A percentile compares a stretch with the other conserved stretches of the same genome.
phyloP scores from a whole-genome alignment of 441 rosid genomes.

The Populus hybrid region DNA sequence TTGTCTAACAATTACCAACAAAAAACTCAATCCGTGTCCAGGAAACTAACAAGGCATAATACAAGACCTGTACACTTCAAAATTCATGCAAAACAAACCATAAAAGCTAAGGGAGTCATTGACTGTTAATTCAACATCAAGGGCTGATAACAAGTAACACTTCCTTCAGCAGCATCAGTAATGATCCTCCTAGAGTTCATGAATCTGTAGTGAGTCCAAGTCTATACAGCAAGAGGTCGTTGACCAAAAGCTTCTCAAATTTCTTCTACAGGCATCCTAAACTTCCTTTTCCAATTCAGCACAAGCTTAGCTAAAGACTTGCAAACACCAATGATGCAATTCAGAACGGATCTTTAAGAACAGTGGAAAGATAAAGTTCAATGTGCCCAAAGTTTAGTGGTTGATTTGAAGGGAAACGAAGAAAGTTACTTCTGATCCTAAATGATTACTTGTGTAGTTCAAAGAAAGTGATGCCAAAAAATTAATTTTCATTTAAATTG shows the following conservation, averaged over 20 bases:
- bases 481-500: neutral
- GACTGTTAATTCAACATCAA: neutral
- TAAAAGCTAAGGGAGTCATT: neutral
- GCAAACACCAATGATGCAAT: neutral
- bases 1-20: neutral
- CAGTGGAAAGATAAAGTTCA: neutral
- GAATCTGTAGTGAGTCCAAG: neutral
- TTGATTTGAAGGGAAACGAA: neutral
- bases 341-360: neutral
- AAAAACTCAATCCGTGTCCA: neutral
- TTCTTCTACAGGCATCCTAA: neutral
- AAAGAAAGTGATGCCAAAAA: neutral
- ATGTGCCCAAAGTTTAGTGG: neutral
- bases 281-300: neutral
- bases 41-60: neutral
- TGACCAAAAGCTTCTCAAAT: neutral
- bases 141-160: neutral
- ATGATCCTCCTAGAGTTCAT: neutral
- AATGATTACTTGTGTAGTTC: neutral
- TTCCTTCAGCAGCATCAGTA: neutral
- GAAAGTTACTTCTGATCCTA: neutral
- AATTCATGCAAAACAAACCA: neutral
- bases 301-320: neutral
- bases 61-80: neutral
- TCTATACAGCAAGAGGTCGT: neutral